Evolutionary conservation across 2,329 filamentous ascomycete species (phyloP).

Genomic region (Claviceps sp.): DNA sequence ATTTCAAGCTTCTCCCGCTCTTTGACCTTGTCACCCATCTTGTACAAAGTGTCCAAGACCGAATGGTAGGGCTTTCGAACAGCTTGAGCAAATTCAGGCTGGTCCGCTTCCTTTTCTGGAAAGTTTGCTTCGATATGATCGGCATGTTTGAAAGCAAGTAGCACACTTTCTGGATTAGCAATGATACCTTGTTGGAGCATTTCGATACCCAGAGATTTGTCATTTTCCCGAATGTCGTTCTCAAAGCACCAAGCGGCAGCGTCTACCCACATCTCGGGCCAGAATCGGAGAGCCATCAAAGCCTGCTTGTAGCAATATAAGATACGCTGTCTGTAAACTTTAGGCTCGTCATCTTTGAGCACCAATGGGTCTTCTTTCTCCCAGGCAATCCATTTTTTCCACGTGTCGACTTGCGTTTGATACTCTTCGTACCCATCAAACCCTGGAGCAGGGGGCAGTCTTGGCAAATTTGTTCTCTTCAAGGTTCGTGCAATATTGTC

Average conservation of each 20-base stretch:
- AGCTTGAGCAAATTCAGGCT: slow-evolving; percentile 62
- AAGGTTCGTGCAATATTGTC: slow-evolving; percentile 75
- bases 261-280: slow-evolving; percentile 92
- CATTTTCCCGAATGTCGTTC: slow-evolving; percentile 53
- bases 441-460: slow-evolving; percentile 68
- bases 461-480: slow-evolving; percentile 63
- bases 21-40: slow-evolving; percentile 61
- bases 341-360: slow-evolving; percentile 66
- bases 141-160: slow-evolving; percentile 79
- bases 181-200: slow-evolving; percentile 72
- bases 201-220: slow-evolving; percentile 49
- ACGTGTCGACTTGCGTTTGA: slow-evolving; percentile 68
- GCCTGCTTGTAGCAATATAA: slow-evolving; percentile 90
- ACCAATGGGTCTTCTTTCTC: slow-evolving; percentile 88
- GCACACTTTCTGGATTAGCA: slow-evolving; percentile 85
- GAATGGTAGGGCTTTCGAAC: slow-evolving; percentile 75
- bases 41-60: slow-evolving; percentile 78
- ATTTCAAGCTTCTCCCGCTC: slow-evolving; percentile 47
- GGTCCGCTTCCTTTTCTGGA: slow-evolving; percentile 62
- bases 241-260: slow-evolving; percentile 86
- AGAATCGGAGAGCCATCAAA: slow-evolving; percentile 83
- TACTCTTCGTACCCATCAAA: slow-evolving; percentile 83
- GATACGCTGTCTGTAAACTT: slow-evolving; percentile 63
- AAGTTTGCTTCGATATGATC: slow-evolving; percentile 75
- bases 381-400: slow-evolving; percentile 92